phyloP scores from a whole-genome alignment of 106 monocot genomes.

The Dioscorea zingiberensis region DNA sequence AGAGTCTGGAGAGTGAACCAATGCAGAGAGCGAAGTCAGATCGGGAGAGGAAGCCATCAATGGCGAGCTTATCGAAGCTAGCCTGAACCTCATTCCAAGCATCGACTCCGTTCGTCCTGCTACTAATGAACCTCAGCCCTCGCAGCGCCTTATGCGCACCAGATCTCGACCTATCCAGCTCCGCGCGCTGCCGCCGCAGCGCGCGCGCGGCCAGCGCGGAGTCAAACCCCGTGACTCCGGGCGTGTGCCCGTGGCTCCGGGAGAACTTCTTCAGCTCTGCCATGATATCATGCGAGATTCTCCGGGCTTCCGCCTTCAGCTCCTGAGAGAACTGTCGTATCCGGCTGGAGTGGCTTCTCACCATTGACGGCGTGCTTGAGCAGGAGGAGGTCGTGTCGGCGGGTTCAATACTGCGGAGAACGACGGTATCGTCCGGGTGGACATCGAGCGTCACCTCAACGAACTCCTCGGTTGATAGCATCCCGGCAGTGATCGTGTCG shows the following conservation, averaged over 20 bases:
- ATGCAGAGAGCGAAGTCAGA: slow-evolving; percentile 94
- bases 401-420: slow-evolving; percentile 69
- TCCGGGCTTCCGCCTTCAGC: slow-evolving; percentile 53
- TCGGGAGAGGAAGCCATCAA: slow-evolving; percentile 60
- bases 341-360: slow-evolving; percentile 50
- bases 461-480: slow-evolving; percentile 45
- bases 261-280: slow-evolving; percentile 51
- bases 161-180: slow-evolving; percentile 60
- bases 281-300: slow-evolving; percentile 48
- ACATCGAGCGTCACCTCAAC: slow-evolving; percentile 84
- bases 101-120: slow-evolving; percentile 43
- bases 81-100: slow-evolving; percentile 62
- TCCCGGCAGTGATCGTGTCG: slow-evolving; percentile 11
- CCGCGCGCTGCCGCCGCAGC: slow-evolving; percentile 49
- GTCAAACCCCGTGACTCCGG: slow-evolving; percentile 24
- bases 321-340: slow-evolving; percentile 79
- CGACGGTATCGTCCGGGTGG: slow-evolving; percentile 77
- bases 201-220: slow-evolving; percentile 71
- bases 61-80: slow-evolving; percentile 61
- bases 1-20: slow-evolving; percentile 18
- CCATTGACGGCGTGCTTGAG: slow-evolving; percentile 43
- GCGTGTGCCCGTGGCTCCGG: slow-evolving; percentile 17
- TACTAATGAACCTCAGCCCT: slow-evolving; percentile 89
- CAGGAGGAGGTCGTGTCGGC: neutral
- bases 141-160: slow-evolving; percentile 71